phyloP scores from a whole-genome alignment of 139 green algal genomes.

The Nannochloris sp. region DNA sequence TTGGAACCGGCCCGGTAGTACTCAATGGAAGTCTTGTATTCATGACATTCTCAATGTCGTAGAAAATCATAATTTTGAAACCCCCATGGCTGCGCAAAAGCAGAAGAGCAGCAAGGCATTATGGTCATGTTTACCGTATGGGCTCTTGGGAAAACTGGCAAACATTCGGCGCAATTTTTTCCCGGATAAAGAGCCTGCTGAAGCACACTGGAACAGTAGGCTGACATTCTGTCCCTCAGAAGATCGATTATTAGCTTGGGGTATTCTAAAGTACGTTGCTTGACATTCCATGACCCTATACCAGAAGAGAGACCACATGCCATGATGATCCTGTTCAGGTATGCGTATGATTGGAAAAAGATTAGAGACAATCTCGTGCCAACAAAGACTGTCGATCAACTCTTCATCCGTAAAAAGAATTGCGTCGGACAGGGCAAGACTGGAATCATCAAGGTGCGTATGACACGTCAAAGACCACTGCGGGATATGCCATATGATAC shows the following conservation, averaged over 20 bases:
- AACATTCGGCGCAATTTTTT: too few relatives aligned
- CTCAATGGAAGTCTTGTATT: too few relatives aligned
- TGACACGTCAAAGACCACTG: slow-evolving; percentile 4
- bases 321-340: neutral
- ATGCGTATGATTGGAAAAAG: slow-evolving; percentile 25
- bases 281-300: neutral
- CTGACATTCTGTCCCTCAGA: slow-evolving; percentile 23
- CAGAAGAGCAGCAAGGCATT: too few relatives aligned
- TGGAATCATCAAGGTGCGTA: slow-evolving; percentile 4
- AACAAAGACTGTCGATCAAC: slow-evolving; percentile 8
- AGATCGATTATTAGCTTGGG: slow-evolving; percentile 28
- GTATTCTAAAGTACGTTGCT: slow-evolving; percentile 14
- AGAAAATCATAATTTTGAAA: too few relatives aligned
- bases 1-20: too few relatives aligned
- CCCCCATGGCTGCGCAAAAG: too few relatives aligned
- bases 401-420: slow-evolving; percentile 30
- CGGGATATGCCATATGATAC: neutral
- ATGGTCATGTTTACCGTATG: too few relatives aligned
- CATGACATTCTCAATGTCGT: too few relatives aligned
- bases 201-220: neutral
- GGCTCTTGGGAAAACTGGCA: too few relatives aligned
- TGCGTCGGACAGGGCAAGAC: neutral
- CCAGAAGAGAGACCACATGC: neutral
- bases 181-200: too few relatives aligned
- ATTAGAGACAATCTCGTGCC: slow-evolving; percentile 22